Conservation (phyloP, 2,329 filamentous ascomycete species). For the Ophiostoma himal-ulmi region DNA sequence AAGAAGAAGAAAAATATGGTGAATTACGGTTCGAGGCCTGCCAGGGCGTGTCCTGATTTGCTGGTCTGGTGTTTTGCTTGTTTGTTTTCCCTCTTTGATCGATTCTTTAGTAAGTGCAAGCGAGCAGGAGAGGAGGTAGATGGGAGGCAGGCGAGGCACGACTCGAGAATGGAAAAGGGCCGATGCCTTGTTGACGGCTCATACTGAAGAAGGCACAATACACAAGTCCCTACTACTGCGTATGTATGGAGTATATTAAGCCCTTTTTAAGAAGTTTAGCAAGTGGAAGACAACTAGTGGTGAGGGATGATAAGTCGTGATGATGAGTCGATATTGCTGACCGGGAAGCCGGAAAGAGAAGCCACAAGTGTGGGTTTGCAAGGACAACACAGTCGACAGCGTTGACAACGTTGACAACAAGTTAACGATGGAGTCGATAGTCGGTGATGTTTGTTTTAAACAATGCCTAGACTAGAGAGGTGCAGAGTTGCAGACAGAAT, state of each 20-base stretch:
- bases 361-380: slow-evolving; percentile 5
- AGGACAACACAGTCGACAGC: background rate
- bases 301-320: slow-evolving; percentile 7
- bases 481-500: background rate
- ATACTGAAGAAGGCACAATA: background rate
- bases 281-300: background rate
- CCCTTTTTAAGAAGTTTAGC: background rate
- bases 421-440: background rate
- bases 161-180: slow-evolving; percentile 11
- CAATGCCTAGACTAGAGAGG: background rate
- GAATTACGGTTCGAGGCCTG: background rate
- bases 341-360: background rate
- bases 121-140: background rate
- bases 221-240: background rate
- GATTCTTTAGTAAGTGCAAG: background rate
- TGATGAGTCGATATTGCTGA: slow-evolving; percentile 8
- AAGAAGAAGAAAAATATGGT: background rate
- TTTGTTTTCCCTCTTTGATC: background rate
- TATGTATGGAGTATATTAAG: background rate
- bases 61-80: background rate
- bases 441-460: background rate
- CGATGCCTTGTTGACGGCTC: slow-evolving; percentile 14
- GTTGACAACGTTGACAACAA: slow-evolving; percentile 2
- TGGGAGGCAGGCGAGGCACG: background rate
- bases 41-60: background rate